Base-by-base conservation (phyloP, 2,329 filamentous ascomycete species). In the Boeremia exigua region DNA sequence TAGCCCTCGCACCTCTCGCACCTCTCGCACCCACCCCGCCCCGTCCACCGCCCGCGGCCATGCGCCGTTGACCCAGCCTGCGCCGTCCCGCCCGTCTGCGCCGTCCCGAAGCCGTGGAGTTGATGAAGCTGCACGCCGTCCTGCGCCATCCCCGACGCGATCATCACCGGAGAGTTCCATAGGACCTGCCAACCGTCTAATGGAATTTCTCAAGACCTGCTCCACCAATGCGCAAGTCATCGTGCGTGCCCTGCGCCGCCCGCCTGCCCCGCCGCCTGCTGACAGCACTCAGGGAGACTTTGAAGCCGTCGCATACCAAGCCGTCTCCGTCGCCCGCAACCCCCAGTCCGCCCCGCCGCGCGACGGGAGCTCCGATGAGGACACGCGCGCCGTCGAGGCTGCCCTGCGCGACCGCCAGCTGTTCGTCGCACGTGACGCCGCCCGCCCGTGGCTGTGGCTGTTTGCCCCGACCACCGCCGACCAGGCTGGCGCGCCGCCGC, bases 121-220 rank as follows among this genome's bases (percentile, higher is more conserved):
- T 75, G 72, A 75, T 75, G 66, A 72, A 72, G 69, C 65, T 64
- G 62, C 69, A 65, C 63, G 72, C 71, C 48, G 56, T 63, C 58
- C 62, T 62, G 49, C 71, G 71, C 65, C 65, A 71, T 52, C 61
- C 69, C 60, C 66, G 63, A 67, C 68, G 71, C 62, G 65, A 70
- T 58, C 73, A 75, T 65, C 73, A 75, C 62, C 60, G 68, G 70
- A 62, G 67, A 61, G 69, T 75, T 72, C 73, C 73, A 61, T 75
- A 73, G 67, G 63, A 62, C 66, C 56, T 46, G 54, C 61, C 33
- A 58, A 62, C 63, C 70, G 63, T 71, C 71, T 71, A 70, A 75
- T 75, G 72, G 70, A 75, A 70, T 72, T 73, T 72, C 68, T 73
- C 66, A 74, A 67, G 56, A 68, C 67, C 33, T 75, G 72, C 61